phyloP scores from a whole-genome alignment of 768 basidiomycete genomes.

The Dentipellis fragilis region DNA sequence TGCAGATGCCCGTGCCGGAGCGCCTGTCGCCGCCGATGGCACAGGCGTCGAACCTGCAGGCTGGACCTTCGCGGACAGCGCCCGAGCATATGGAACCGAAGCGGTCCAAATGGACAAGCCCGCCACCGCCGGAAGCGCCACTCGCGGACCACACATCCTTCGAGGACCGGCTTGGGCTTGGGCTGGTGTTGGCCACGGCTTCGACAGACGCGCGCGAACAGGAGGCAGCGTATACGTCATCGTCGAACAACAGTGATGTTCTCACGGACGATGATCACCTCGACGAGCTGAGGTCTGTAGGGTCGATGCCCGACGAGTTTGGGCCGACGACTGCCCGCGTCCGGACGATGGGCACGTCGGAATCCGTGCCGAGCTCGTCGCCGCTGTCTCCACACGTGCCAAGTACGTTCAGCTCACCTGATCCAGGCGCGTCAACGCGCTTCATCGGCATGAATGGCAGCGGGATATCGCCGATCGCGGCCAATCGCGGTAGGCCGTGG shows the following conservation, averaged over 20 bases:
- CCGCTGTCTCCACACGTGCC: slow-evolving; percentile 1
- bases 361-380: slow-evolving; percentile 7
- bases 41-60: slow-evolving; percentile 8
- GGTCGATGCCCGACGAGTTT: slow-evolving; percentile 30
- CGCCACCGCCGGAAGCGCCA: slow-evolving; percentile 70
- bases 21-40: slow-evolving; percentile 41
- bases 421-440: neutral
- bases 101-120: slow-evolving; percentile 77
- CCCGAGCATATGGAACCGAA: slow-evolving; percentile 70
- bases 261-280: slow-evolving; percentile 57
- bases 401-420: neutral
- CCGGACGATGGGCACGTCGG: neutral
- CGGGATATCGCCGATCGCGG: neutral
- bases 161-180: slow-evolving; percentile 54
- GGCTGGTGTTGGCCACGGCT: slow-evolving; percentile 60
- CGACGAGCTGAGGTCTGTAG: slow-evolving; percentile 62
- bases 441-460: neutral
- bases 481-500: neutral
- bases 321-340: neutral
- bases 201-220: slow-evolving; percentile 50
- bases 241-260: slow-evolving; percentile 55
- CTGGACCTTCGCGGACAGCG: slow-evolving; percentile 12
- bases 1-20: slow-evolving; percentile 27
- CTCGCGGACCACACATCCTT: slow-evolving; percentile 56
- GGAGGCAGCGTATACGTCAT: slow-evolving; percentile 35